These are phyloP conservation scores for Epithele typhae DNA, from an alignment of 768 basidiomycete species.

Conservation along the genomic window DNA sequence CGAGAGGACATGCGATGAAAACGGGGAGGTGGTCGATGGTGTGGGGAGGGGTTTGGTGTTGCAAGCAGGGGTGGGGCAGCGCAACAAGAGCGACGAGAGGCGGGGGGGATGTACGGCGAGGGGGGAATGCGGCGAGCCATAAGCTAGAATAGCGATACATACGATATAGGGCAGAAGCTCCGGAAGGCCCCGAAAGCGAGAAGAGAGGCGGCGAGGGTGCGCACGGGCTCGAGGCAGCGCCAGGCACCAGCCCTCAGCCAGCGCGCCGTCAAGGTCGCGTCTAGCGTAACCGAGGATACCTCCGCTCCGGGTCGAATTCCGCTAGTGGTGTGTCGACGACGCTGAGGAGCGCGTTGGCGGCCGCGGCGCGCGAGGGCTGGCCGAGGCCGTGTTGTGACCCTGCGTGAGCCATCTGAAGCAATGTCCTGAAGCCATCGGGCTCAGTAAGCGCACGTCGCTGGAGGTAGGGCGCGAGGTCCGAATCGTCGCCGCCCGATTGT, in stretches of 20 bases:
- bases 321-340: slow-evolving; percentile 3
- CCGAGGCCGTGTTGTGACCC: slow-evolving; percentile 32
- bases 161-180: slow-evolving; percentile 8
- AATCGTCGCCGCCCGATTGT: slow-evolving; percentile 24
- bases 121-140: neutral
- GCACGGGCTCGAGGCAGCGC: too few relatives aligned
- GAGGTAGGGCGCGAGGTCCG: slow-evolving; percentile 32
- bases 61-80: neutral
- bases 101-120: neutral
- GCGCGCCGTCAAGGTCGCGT: neutral
- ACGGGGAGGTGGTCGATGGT: neutral
- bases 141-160: slow-evolving; percentile 13
- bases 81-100: neutral
- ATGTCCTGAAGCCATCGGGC: slow-evolving; percentile 46
- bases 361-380: slow-evolving; percentile 8
- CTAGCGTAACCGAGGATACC: slow-evolving; percentile 18
- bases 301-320: slow-evolving; percentile 17
- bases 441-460: slow-evolving; percentile 55
- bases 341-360: slow-evolving; percentile 6
- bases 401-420: slow-evolving; percentile 45
- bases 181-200: slow-evolving; percentile 8
- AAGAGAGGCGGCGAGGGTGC: too few relatives aligned
- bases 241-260: too few relatives aligned
- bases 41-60: too few relatives aligned
- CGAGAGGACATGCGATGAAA: slow-evolving; percentile 3